phyloP scores from a whole-genome alignment of 139 green algal species.

The Asterochloris sp. region DNA sequence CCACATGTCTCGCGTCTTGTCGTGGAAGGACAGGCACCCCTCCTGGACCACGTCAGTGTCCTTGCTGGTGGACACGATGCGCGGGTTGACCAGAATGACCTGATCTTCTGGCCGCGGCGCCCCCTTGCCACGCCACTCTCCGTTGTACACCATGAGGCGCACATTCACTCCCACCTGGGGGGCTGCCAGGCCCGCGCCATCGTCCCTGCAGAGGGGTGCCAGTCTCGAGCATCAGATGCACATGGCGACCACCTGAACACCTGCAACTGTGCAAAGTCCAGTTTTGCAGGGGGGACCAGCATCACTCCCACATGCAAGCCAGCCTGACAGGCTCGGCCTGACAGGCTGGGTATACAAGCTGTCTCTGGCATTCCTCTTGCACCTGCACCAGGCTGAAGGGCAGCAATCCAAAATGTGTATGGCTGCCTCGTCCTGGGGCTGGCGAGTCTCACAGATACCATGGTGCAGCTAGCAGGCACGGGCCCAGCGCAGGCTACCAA shows the following conservation, averaged over 20 bases:
- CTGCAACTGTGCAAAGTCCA: neutral
- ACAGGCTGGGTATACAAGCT: neutral
- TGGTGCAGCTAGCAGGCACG: too few relatives aligned
- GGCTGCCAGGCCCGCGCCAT: conserved; percentile 93
- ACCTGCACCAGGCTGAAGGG: too few relatives aligned
- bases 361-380: too few relatives aligned
- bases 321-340: neutral
- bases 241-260: neutral
- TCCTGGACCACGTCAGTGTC: conserved; percentile 66
- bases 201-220: conserved; percentile 63
- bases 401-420: too few relatives aligned
- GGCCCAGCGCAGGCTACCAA: too few relatives aligned
- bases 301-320: neutral
- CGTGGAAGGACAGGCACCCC: conserved; percentile 86
- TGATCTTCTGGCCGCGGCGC: neutral
- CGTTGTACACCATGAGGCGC: conserved; percentile 98
- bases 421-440: too few relatives aligned
- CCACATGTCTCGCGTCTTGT: neutral
- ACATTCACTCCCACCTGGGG: conserved; percentile 97
- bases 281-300: neutral
- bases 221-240: too few relatives aligned
- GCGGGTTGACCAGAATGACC: conserved; percentile 92
- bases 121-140: conserved; percentile 37
- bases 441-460: too few relatives aligned
- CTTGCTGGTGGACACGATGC: conserved; percentile 53